A percentile compares a stretch with the other conserved stretches of the same genome.
Conservation (phyloP, 2,329 filamentous ascomycete genomes). For the Penicillium sp. region DNA sequence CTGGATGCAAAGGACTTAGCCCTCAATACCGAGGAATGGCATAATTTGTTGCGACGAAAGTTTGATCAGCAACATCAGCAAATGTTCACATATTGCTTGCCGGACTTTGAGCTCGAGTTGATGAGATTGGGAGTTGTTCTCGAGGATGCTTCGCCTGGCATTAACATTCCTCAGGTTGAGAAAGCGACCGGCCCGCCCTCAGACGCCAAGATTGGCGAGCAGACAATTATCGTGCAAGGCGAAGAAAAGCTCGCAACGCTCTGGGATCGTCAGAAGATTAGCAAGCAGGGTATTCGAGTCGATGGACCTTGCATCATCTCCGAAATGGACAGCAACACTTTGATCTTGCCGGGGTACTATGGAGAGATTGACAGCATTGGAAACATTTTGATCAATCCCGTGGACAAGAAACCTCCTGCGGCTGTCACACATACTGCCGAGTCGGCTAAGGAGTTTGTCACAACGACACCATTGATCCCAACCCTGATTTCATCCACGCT, state of each 20-base stretch:
- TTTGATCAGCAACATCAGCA: constrained; percentile 49
- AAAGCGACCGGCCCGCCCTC: constrained; percentile 35
- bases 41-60: constrained; percentile 36
- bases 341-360: constrained; percentile 51
- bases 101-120: constrained; percentile 49
- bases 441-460: constrained; percentile 40
- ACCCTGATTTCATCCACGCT: constrained; percentile 50
- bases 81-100: constrained; percentile 50
- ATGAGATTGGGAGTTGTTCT: constrained; percentile 51
- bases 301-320: constrained; percentile 51
- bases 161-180: constrained; percentile 39
- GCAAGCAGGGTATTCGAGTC: constrained; percentile 43
- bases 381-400: constrained; percentile 52
- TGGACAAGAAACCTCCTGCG: constrained; percentile 30
- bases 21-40: constrained; percentile 30
- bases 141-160: constrained; percentile 45
- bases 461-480: constrained; percentile 45
- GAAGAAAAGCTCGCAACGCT: constrained; percentile 44
- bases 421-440: constrained; percentile 38
- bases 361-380: constrained; percentile 52
- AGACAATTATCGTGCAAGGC: constrained; percentile 45
- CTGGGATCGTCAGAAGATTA: constrained; percentile 49
- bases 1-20: constrained; percentile 39
- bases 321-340: constrained; percentile 56
- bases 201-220: constrained; percentile 41